Percentiles rank a stretch among this genome's conserved stretches.
Evolutionary conservation across 306 rosid species (phyloP).

Genomic region (peach (Prunus persica)): DNA sequence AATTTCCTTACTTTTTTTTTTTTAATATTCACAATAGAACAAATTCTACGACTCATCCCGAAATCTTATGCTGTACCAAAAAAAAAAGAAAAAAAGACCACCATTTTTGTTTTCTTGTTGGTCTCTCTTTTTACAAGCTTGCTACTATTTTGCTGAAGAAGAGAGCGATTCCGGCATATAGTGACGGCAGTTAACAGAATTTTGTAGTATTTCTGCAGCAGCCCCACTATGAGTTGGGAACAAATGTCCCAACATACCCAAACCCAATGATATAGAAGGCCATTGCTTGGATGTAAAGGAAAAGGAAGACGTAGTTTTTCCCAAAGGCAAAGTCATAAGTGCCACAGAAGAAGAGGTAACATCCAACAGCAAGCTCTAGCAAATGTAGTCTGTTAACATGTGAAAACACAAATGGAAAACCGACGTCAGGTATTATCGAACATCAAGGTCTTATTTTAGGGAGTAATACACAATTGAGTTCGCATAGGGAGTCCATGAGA

Average conservation of each 20-base stretch:
- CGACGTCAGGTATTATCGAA: neutral
- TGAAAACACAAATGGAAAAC: neutral
- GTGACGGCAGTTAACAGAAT: neutral
- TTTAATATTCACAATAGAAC: slow-evolving; percentile 57
- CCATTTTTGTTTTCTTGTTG: slow-evolving; percentile 19
- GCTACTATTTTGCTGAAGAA: slow-evolving; percentile 25
- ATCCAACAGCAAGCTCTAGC: slow-evolving; percentile 65
- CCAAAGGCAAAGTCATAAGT: slow-evolving; percentile 61
- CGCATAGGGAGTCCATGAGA: neutral
- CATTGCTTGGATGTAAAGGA: slow-evolving; percentile 59
- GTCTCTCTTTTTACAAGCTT: slow-evolving; percentile 26
- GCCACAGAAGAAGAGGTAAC: slow-evolving; percentile 67
- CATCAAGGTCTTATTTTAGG: neutral
- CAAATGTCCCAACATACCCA: slow-evolving; percentile 79
- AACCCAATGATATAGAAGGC: slow-evolving; percentile 75
- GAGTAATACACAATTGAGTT: neutral
- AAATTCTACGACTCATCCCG: slow-evolving; percentile 39
- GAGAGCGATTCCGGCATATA: slow-evolving; percentile 15
- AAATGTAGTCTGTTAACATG: slow-evolving; percentile 51
- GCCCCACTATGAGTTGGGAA: slow-evolving; percentile 53
- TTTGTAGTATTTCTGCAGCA: slow-evolving; percentile 5
- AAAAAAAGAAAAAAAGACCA: slow-evolving; percentile 10
- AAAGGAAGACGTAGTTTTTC: slow-evolving; percentile 60
- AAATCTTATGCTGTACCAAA: slow-evolving; percentile 32
- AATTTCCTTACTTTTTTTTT: slow-evolving; percentile 35